Conservation (phyloP, 768 basidiomycete species). For the Agaricus subrufescens region DNA sequence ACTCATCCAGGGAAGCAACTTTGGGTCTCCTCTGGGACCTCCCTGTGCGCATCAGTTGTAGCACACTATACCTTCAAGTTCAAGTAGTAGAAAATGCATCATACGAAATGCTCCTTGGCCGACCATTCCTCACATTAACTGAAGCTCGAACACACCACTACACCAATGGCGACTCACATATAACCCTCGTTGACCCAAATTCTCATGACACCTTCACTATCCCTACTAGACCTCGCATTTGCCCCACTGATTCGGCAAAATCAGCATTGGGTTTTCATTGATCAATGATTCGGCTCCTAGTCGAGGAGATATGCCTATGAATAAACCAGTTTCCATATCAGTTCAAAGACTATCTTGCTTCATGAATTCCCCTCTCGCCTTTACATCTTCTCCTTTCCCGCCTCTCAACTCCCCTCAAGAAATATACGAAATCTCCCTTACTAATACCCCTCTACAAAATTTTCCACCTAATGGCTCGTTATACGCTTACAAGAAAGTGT, state of each 20-base stretch:
- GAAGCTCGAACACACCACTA: slow-evolving; percentile 7
- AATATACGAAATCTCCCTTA: background rate
- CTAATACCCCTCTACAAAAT: background rate
- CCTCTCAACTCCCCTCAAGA: too few relatives aligned
- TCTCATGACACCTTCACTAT: slow-evolving; percentile 9
- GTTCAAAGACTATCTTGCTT: too few relatives aligned
- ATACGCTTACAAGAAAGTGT: slow-evolving; percentile 31
- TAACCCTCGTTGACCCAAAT: slow-evolving; percentile 16
- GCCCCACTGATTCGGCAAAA: too few relatives aligned
- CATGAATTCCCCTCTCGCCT: too few relatives aligned
- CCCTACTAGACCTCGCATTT: slow-evolving; percentile 5
- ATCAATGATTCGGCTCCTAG: too few relatives aligned
- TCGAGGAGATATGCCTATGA: too few relatives aligned
- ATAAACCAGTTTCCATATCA: too few relatives aligned
- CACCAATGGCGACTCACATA: background rate
- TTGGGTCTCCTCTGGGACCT: too few relatives aligned
- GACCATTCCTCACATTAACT: slow-evolving; percentile 18
- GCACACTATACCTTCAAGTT: slow-evolving; percentile 16
- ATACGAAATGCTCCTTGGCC: slow-evolving; percentile 18
- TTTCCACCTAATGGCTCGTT: background rate
- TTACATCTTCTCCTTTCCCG: too few relatives aligned
- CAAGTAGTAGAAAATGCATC: slow-evolving; percentile 17
- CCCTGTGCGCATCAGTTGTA: slow-evolving; percentile 10
- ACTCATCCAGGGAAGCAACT: too few relatives aligned
- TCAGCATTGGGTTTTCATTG: too few relatives aligned